Evolutionary conservation across 192 early-diverging fungal genomes (phyloP), one percentile per base, ranked within the genome.

Genomic region (Rhizophagus clarus): DNA sequence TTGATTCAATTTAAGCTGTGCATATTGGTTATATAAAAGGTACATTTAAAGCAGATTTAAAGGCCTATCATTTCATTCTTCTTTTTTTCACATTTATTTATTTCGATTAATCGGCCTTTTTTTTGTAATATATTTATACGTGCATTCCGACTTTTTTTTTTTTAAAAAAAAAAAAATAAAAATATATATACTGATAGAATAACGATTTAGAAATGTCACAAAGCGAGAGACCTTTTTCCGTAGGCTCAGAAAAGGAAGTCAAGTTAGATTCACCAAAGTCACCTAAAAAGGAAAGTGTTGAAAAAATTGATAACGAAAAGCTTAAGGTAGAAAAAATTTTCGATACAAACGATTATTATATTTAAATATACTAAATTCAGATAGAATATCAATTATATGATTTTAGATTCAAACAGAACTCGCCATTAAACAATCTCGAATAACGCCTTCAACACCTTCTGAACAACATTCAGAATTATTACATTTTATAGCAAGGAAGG

Each of bases 401-500:
- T 12, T 45, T 2, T 12, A 45, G 49, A 17, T 56, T 15, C 15
- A 64, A 29, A 76, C 61, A 7, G 75, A 76, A 40, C 29, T 61
- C 28, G 61, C 75, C 5, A 76, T 76, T 24, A 76, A 76, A 42
- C 28, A 76, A 45, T 76, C 34, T 32, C 75, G 75, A 29, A 28
- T 76, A 61, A 76, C 75, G 40, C 61, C 31, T 28, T 61, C 75
- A 20, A 76, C 75, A 47, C 17, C 29, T 29, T 29, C n/a, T 17
- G 75, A 76, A 63, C 75, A 76, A 76, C 24, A 76, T 29, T 29
- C 31, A 15, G 75, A 76, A 64, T 47, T 76, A 4, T 42, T 76
- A 42, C 75, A 63, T 26, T 76, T 76, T 76, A 76, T 76, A 28
- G 75, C 75, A n/a, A 61, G 37, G 3, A 76, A 76, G 40, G 75